These are phyloP conservation scores for Imleria badia DNA, from an alignment of 768 basidiomycete species.

Conservation along the genomic window DNA sequence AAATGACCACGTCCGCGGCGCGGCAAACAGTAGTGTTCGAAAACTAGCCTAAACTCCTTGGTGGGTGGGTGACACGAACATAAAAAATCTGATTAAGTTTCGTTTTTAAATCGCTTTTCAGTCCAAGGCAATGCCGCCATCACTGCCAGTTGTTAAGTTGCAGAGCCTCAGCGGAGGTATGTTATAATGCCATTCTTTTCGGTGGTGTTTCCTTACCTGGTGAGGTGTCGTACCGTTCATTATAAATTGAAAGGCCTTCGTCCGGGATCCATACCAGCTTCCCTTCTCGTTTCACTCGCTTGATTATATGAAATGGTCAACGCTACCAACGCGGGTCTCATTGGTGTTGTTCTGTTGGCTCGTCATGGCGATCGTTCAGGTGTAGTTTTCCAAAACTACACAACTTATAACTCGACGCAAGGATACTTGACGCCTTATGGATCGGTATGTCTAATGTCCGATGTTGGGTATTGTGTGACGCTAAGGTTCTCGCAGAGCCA, in stretches of 20 bases:
- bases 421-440: conserved; percentile 74
- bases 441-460: conserved; percentile 47
- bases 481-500: conserved; percentile 33
- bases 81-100: background rate
- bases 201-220: background rate
- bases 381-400: conserved; percentile 68
- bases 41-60: too few relatives aligned
- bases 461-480: background rate
- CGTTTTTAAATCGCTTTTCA: background rate
- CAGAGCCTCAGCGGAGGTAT: background rate
- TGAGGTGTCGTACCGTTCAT: background rate
- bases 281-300: background rate
- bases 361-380: conserved; percentile 71
- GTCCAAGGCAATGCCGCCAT: background rate
- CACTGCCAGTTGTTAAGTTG: background rate
- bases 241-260: conserved; percentile 8
- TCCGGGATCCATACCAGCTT: background rate
- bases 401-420: conserved; percentile 61
- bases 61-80: too few relatives aligned
- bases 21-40: too few relatives aligned
- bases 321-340: conserved; percentile 36
- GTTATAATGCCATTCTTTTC: background rate
- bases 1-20: too few relatives aligned
- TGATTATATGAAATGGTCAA: conserved; percentile 24
- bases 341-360: conserved; percentile 72